These are phyloP conservation scores for Cochlearia excelsa DNA, from an alignment of 345 rosid species.

Conservation along the genomic window DNA sequence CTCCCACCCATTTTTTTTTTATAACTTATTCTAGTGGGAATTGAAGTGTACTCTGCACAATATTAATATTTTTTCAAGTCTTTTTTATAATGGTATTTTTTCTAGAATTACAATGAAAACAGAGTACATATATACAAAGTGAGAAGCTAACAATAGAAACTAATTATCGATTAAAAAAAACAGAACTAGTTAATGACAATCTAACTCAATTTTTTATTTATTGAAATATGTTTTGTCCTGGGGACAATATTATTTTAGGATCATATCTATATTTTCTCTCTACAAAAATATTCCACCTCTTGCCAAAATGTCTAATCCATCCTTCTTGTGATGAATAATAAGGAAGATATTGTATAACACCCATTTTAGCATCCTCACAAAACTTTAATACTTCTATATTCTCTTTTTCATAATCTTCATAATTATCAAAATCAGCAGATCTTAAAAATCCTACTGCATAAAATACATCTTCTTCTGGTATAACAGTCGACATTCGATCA, in stretches of 20 bases:
- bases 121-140: neutral
- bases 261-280: constrained; percentile 65
- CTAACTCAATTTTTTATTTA: constrained; percentile 21
- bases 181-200: no score
- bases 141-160: constrained; percentile 3
- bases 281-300: constrained; percentile 58
- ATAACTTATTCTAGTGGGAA: no score
- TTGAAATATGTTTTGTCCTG: constrained; percentile 80
- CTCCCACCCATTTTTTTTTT: neutral
- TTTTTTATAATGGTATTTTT: no score
- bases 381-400: constrained; percentile 52
- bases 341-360: constrained; percentile 67
- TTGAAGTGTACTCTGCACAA: no score
- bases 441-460: constrained; percentile 82
- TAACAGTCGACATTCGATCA: constrained; percentile 58
- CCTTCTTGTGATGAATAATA: constrained; percentile 42
- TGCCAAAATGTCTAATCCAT: constrained; percentile 75
- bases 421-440: constrained; percentile 54
- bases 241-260: constrained; percentile 78
- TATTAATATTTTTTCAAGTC: no score
- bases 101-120: no score
- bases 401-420: constrained; percentile 54
- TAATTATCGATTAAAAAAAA: neutral
- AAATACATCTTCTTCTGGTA: constrained; percentile 79
- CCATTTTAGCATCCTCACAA: constrained; percentile 53